phyloP scores from a whole-genome alignment of 257 asterid species.

The Nicotiana noctiflora region DNA sequence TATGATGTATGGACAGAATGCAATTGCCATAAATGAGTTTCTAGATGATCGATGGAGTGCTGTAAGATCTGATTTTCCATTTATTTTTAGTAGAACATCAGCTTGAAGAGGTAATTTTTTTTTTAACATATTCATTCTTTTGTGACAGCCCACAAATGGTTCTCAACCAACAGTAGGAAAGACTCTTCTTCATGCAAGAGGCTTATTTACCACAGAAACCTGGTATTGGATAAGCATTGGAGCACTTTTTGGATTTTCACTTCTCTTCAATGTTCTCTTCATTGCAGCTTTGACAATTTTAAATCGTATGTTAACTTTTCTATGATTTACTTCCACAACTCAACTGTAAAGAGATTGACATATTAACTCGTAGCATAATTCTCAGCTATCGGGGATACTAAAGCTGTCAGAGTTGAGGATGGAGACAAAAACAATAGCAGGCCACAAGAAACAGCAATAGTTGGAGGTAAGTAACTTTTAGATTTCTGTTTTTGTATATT shows the following conservation, averaged over 20 bases:
- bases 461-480: constrained; percentile 34
- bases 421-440: constrained; percentile 22
- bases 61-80: constrained; percentile 25
- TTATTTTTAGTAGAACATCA: not conserved
- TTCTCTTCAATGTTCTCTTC: constrained; percentile 66
- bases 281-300: constrained; percentile 62
- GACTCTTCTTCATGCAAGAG: constrained; percentile 67
- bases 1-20: constrained; percentile 91
- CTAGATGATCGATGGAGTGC: constrained; percentile 77
- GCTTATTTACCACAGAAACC: constrained; percentile 47
- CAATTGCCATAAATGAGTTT: constrained; percentile 78
- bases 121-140: not conserved
- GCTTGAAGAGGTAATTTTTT: not conserved
- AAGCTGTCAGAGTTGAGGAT: constrained; percentile 39
- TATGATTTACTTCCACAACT: not conserved
- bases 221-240: constrained; percentile 70
- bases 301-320: constrained; percentile 46
- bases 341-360: not conserved
- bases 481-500: constrained; percentile 9
- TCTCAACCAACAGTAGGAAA: constrained; percentile 67
- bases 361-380: not conserved
- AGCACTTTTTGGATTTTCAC: constrained; percentile 61
- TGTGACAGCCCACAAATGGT: constrained; percentile 43
- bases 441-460: constrained; percentile 11
- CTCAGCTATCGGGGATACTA: constrained; percentile 70